phyloP scores from a whole-genome alignment of 148 eudicot species.

The Suaeda aralocaspica region DNA sequence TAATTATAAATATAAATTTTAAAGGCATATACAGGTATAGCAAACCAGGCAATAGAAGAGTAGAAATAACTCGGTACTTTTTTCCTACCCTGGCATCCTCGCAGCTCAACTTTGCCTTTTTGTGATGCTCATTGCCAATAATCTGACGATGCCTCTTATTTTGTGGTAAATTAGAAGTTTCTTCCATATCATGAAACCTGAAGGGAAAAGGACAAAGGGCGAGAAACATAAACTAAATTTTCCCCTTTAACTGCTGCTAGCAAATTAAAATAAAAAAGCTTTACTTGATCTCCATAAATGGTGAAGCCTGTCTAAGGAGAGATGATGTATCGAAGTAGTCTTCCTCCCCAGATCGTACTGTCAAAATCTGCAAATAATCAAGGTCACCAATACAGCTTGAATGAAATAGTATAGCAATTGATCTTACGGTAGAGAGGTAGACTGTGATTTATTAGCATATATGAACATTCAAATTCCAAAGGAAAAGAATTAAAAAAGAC shows the following conservation, averaged over 20 bases:
- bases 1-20: too few relatives aligned
- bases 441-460: background rate
- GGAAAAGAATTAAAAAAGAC: too few relatives aligned
- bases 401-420: background rate
- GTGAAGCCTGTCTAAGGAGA: constrained; percentile 89
- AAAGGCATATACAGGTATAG: background rate
- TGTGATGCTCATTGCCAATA: constrained; percentile 40
- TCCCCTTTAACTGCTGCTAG: background rate
- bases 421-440: background rate
- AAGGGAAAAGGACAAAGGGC: constrained; percentile 4
- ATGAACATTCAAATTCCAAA: background rate
- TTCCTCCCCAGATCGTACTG: constrained; percentile 76
- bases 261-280: constrained; percentile 7
- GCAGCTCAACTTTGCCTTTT: constrained; percentile 49
- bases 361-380: constrained; percentile 53
- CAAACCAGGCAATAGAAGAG: constrained; percentile 1
- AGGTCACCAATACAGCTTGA: background rate
- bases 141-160: constrained; percentile 59
- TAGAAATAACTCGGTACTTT: background rate
- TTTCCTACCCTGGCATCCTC: constrained; percentile 39
- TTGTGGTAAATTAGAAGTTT: constrained; percentile 24
- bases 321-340: constrained; percentile 82
- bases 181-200: constrained; percentile 60
- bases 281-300: constrained; percentile 81
- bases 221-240: background rate